Evolutionary conservation across 176 grass and related monocot species (phyloP), one percentile per base, ranked within the genome.

Genomic region (Musa schizocarpa): DNA sequence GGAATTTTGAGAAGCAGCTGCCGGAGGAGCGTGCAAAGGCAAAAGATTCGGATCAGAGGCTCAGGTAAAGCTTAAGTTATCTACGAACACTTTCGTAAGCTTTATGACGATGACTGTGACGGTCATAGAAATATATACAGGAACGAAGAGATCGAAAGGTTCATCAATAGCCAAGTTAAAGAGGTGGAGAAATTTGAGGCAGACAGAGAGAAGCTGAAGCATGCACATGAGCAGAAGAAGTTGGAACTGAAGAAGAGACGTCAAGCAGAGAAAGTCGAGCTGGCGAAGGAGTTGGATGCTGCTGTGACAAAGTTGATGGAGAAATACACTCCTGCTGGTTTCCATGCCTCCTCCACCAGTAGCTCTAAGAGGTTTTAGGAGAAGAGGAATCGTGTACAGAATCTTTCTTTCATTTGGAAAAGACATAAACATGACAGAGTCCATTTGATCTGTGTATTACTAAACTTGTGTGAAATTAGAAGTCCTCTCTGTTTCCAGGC

Each of bases 11-110:
- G 68, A 81, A 74, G 58, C 65, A 79, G 56, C 63, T 91, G 61
- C 88, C 86, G 83, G 80, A 79, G 68, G 88, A 91, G 82, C 82
- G 76, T 29, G 71, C 84, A 52, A 94, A 86, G 81, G 88, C 88
- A 78, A 80, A 67, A 24, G 43, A 76, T 63, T 86, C 74, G 68
- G 87, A 92, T 76, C 11, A 71, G 52, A 84, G 1, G 74, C 81
- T 74, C 54, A 88, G 89, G 93, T 29, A 29, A 29, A 29, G 29
- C 29, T 29, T 29, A 29, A 29, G 27, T 34, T 34, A 34, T 34
- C 29, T 34, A 34, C 29, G 0, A 34, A 34, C 29, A 34, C 29
- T 34, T 34, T 5, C 29, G 0, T 34, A 34, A 34, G 29, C 29
- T 34, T 34, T 5, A 34, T 34, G 29, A 34, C 5, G 29, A 34